A percentile compares a stretch with the other conserved stretches of the same genome.
phyloP scores from a whole-genome alignment of 2,329 filamentous ascomycete species.

The Arthrobotrys entomopaga region DNA sequence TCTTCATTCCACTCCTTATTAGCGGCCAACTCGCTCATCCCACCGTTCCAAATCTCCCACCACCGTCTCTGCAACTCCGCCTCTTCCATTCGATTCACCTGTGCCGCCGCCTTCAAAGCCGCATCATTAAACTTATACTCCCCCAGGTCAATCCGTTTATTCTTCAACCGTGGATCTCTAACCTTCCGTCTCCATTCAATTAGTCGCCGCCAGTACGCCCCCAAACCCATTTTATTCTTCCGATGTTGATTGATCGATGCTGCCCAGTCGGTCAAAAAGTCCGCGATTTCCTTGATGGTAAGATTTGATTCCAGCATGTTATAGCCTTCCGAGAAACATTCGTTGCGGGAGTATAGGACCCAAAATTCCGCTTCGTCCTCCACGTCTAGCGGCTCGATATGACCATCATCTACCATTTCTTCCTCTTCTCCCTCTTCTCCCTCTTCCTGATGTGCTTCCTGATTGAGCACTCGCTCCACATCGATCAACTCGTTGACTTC shows the following conservation, averaged over 20 bases:
- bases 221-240: conserved; percentile 51
- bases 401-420: neutral
- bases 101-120: conserved; percentile 16
- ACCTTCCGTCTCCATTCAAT: conserved; percentile 48
- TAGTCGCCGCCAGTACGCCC: conserved; percentile 43
- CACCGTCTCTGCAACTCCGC: conserved; percentile 31
- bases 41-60: conserved; percentile 51
- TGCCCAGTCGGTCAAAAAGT: conserved; percentile 46
- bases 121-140: conserved; percentile 32
- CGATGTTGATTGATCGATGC: conserved; percentile 37
- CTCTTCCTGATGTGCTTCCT: conserved; percentile 23
- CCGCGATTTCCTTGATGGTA: conserved; percentile 39
- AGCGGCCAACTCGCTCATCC: conserved; percentile 46
- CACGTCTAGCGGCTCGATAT: conserved; percentile 17
- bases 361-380: conserved; percentile 50
- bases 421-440: conserved; percentile 17
- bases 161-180: conserved; percentile 43
- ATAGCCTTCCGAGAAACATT: conserved; percentile 53
- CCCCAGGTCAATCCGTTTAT: conserved; percentile 38
- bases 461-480: neutral
- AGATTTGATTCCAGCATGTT: conserved; percentile 38
- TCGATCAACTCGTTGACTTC: conserved; percentile 9
- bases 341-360: conserved; percentile 38
- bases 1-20: conserved; percentile 51
- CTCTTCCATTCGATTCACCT: conserved; percentile 25